These are phyloP conservation scores for Neobulgaria alba DNA, from an alignment of 2,329 filamentous ascomycete species.

Conservation along the genomic window DNA sequence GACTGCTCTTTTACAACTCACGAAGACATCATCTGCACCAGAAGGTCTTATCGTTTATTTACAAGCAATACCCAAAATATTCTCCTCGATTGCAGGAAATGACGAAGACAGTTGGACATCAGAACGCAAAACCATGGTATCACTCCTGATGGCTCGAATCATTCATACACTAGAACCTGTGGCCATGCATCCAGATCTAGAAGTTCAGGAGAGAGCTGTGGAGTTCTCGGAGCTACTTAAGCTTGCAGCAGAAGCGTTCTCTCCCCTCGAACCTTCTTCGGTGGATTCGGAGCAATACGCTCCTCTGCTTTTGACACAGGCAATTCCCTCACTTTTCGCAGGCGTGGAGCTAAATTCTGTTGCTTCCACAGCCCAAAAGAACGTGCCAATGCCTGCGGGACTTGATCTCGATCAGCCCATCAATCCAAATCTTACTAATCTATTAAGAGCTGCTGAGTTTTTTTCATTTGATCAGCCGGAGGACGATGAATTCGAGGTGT, in stretches of 20 bases:
- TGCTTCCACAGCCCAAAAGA: constrained; percentile 69
- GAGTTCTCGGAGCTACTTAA: constrained; percentile 88
- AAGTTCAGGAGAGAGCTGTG: constrained; percentile 90
- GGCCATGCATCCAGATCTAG: constrained; percentile 73
- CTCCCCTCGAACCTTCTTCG: constrained; percentile 52
- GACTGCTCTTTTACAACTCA: constrained; percentile 61
- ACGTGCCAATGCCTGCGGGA: constrained; percentile 70
- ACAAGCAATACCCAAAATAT: constrained; percentile 80
- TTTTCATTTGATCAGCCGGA: constrained; percentile 42
- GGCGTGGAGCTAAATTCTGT: constrained; percentile 91
- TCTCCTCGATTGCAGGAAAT: constrained; percentile 61
- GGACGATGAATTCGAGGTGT: constrained; percentile 58
- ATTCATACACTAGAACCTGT: constrained; percentile 75
- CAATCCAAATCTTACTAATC: constrained; percentile 59
- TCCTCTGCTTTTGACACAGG: constrained; percentile 79
- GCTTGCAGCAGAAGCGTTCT: constrained; percentile 72
- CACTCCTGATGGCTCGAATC: constrained; percentile 72
- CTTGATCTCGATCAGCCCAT: constrained; percentile 78
- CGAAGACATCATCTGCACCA: constrained; percentile 44
- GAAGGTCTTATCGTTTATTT: constrained; percentile 70
- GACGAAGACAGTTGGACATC: constrained; percentile 60
- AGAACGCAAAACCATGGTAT: constrained; percentile 64
- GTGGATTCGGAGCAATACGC: constrained; percentile 52
- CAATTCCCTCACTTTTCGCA: constrained; percentile 78
- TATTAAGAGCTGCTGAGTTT: constrained; percentile 52